These are phyloP conservation scores for Lagenidium giganteum DNA, from an alignment of 352 stramenopile genomes.

Conservation along the genomic window DNA sequence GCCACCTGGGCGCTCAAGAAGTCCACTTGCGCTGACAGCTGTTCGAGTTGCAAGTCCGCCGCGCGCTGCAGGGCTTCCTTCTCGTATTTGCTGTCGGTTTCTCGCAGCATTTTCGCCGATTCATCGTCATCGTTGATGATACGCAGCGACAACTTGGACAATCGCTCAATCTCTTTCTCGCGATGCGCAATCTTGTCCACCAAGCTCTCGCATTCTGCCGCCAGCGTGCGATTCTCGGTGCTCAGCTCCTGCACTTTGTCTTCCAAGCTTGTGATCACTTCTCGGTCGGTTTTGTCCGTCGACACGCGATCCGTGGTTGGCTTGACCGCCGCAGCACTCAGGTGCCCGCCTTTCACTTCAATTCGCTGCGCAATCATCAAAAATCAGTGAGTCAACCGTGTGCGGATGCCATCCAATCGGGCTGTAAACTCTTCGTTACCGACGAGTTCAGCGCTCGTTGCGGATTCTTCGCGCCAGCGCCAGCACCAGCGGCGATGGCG, in stretches of 20 bases:
- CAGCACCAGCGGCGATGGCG: slow-evolving; percentile 21
- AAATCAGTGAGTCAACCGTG: no score
- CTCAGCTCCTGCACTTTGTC: slow-evolving; percentile 34
- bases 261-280: slow-evolving; percentile 29
- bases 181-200: slow-evolving; percentile 37
- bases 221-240: slow-evolving; percentile 39
- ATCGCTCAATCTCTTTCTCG: slow-evolving; percentile 48
- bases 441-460: no score
- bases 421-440: no score
- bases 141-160: slow-evolving; percentile 34
- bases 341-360: slow-evolving; percentile 9
- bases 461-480: slow-evolving; percentile 3
- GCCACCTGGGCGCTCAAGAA: slow-evolving; percentile 63
- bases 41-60: slow-evolving; percentile 39
- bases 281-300: no score
- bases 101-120: no score
- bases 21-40: slow-evolving; percentile 49
- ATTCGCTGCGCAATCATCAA: no score
- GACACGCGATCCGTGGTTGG: slow-evolving; percentile 16
- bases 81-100: no score
- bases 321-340: neutral
- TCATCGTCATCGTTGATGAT: no score
- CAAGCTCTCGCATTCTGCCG: slow-evolving; percentile 24
- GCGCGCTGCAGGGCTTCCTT: no score
- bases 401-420: no score